Percentiles rank a stretch among this genome's conserved stretches.
Evolutionary conservation across 345 rosid genomes (phyloP).

Genomic region (Theobroma cacao): DNA sequence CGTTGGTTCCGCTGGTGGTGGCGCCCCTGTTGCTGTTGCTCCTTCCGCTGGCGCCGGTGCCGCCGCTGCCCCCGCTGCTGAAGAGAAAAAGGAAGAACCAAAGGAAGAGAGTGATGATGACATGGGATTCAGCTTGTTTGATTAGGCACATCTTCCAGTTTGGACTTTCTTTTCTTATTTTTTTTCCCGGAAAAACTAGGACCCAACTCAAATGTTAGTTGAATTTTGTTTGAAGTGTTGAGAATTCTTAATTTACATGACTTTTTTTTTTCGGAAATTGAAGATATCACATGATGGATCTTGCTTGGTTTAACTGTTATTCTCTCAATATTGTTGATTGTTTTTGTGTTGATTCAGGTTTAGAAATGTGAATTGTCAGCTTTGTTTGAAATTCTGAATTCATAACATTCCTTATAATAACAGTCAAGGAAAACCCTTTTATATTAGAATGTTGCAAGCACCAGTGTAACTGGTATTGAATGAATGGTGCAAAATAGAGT

Average conservation of each 20-base stretch:
- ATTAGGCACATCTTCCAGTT: slow-evolving; percentile 22
- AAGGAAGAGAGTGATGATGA: slow-evolving; percentile 58
- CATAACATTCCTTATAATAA: no score
- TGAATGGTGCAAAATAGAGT: no score
- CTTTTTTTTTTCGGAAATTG: neutral
- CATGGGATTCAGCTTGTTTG: slow-evolving; percentile 52
- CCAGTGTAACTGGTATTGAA: neutral
- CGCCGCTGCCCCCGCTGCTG: slow-evolving; percentile 40
- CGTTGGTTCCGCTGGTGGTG: slow-evolving; percentile 52
- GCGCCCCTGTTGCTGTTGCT: slow-evolving; percentile 26
- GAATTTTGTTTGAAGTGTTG: neutral
- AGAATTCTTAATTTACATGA: neutral
- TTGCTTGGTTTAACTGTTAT: no score
- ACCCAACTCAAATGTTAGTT: neutral
- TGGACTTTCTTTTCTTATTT: neutral
- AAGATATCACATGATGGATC: no score
- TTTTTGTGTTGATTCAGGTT: no score
- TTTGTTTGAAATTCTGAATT: neutral
- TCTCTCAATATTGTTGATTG: no score
- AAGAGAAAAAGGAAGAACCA: slow-evolving; percentile 50
- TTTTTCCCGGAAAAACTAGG: neutral
- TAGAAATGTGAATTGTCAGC: no score
- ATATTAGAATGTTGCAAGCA: neutral
- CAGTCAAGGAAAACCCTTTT: no score
- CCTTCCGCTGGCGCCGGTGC: slow-evolving; percentile 29